Evolutionary conservation across 192 early-diverging fungal genomes (phyloP).

Genomic region (Polychytrium aggregatum): DNA sequence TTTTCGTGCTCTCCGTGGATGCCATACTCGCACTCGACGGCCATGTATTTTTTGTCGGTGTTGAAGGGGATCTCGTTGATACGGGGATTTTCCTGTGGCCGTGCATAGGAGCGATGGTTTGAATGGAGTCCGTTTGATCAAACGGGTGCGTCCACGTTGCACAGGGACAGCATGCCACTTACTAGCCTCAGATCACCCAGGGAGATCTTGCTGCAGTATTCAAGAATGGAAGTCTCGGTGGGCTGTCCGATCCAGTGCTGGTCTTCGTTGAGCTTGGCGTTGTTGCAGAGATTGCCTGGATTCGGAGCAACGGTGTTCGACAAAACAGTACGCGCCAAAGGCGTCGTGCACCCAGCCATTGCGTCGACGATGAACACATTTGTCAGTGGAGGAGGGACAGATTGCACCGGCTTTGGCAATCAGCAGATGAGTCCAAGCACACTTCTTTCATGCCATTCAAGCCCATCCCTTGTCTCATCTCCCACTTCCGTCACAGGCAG

Average conservation of each 20-base stretch:
- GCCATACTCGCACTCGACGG: conserved; percentile 52
- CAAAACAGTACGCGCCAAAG: too few species aligned
- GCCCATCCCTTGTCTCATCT: too few species aligned
- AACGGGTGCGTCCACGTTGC: too few species aligned
- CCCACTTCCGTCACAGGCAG: conserved; percentile 14
- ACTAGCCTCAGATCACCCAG: conserved; percentile 65
- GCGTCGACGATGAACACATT: too few species aligned
- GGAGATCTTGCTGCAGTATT: conserved; percentile 42
- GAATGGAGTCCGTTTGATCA: background rate
- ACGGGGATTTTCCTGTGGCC: conserved; percentile 20
- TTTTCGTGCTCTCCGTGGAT: conserved; percentile 1
- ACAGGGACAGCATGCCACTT: too few species aligned
- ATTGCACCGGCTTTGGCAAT: too few species aligned
- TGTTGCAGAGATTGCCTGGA: conserved; percentile 82
- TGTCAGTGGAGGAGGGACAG: too few species aligned
- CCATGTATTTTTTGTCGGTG: conserved; percentile 91
- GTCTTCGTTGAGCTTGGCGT: conserved; percentile 61
- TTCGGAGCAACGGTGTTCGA: too few species aligned
- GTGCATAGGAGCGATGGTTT: too few species aligned
- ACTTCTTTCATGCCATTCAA: too few species aligned
- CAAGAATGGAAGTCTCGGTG: conserved; percentile 88
- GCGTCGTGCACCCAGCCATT: too few species aligned
- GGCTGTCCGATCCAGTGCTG: conserved; percentile 79
- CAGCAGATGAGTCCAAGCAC: too few species aligned
- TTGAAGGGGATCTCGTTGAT: conserved; percentile 80